Conservation (phyloP, 225 moss, liverwort and hornwort species). For the Pseudisothecium myosuroides region DNA sequence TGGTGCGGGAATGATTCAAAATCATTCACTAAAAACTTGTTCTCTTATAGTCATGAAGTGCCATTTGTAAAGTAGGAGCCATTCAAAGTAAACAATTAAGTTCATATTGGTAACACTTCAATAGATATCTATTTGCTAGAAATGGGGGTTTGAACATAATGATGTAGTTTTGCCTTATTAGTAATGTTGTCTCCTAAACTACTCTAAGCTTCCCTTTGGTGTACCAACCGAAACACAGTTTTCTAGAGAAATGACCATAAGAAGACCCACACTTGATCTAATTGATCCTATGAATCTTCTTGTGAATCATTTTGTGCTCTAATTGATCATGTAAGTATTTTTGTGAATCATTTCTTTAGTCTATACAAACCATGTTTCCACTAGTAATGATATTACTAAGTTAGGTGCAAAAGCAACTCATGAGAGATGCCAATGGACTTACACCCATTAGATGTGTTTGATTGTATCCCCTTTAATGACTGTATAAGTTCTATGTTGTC, state of each 20-base stretch:
- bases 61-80: background rate
- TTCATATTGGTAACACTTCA: background rate
- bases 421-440: conserved; percentile 13
- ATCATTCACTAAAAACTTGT: background rate
- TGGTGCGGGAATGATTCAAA: fast-evolving
- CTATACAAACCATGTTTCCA: too few relatives aligned
- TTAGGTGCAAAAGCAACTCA: background rate
- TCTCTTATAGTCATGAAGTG: background rate
- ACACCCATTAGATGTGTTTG: background rate
- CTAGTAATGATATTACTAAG: background rate
- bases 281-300: background rate
- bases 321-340: background rate
- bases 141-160: background rate
- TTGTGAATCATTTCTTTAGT: background rate
- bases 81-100: background rate
- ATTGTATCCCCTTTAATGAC: background rate
- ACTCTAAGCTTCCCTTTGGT: background rate
- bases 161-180: background rate
- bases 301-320: background rate
- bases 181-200: background rate
- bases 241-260: background rate
- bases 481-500: background rate
- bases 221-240: fast-evolving
- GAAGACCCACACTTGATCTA: background rate
- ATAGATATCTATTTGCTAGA: background rate